These are phyloP conservation scores for Takashimella tepidaria DNA, from an alignment of 1,284 basidiomycete genomes.

Conservation along the genomic window DNA sequence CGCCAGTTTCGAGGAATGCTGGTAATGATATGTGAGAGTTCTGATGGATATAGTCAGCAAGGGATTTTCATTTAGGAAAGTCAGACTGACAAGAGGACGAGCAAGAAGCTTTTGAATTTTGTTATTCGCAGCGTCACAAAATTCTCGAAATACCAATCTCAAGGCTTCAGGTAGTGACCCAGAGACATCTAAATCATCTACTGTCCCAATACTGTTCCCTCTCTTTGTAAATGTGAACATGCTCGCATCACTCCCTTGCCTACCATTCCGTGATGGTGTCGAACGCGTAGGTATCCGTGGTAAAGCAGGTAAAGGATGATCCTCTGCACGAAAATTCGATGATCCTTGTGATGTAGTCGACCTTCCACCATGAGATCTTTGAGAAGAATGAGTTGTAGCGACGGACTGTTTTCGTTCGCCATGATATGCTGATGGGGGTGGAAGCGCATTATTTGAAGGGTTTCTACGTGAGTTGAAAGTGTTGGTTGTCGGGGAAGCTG, in stretches of 20 bases:
- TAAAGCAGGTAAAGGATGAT: slow-evolving; percentile 36
- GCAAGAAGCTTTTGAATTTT: slow-evolving; percentile 70
- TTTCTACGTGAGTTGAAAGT: slow-evolving; percentile 11
- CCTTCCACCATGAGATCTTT: slow-evolving; percentile 33
- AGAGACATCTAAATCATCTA: slow-evolving; percentile 22
- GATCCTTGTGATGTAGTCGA: slow-evolving; percentile 38
- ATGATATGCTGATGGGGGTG: slow-evolving; percentile 4
- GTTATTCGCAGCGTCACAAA: slow-evolving; percentile 67
- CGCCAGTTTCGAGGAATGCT: slow-evolving; percentile 61
- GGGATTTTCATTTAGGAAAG: background rate
- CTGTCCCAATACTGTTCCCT: slow-evolving; percentile 27
- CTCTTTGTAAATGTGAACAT: slow-evolving; percentile 24
- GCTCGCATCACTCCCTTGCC: slow-evolving; percentile 40
- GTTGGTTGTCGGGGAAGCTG: slow-evolving; percentile 24
- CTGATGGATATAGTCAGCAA: slow-evolving; percentile 51
- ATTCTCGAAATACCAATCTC: slow-evolving; percentile 77
- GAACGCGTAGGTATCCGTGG: slow-evolving; percentile 35
- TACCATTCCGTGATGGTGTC: slow-evolving; percentile 29
- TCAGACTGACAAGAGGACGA: slow-evolving; percentile 60
- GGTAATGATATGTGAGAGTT: slow-evolving; percentile 64
- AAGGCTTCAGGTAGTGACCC: slow-evolving; percentile 68
- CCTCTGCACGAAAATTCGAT: slow-evolving; percentile 34
- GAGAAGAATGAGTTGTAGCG: slow-evolving; percentile 27
- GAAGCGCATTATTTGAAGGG: slow-evolving; percentile 9
- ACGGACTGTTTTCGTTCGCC: slow-evolving; percentile 34